phyloP scores from a whole-genome alignment of 2,329 filamentous ascomycete genomes.

The Fusarium verrucosum region DNA sequence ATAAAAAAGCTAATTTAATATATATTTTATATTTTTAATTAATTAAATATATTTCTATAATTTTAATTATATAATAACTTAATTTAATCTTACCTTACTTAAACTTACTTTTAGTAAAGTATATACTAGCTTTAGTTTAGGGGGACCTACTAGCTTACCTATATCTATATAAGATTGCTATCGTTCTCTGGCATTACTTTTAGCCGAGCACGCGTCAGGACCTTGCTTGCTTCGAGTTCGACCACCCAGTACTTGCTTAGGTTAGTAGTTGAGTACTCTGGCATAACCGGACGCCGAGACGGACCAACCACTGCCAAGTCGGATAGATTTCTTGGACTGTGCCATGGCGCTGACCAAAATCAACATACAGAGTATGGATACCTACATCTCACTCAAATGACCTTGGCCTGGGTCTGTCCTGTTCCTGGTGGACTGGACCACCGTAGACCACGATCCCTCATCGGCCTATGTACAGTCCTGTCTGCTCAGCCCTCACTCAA shows the following conservation, averaged over 20 bases:
- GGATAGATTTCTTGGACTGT: conserved; percentile 9
- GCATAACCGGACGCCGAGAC: conserved; percentile 9
- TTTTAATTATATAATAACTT: too few relatives aligned
- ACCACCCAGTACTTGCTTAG: background rate
- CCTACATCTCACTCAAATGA: background rate
- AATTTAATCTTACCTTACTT: too few relatives aligned
- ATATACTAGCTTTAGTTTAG: too few relatives aligned
- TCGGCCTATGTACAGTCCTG: background rate
- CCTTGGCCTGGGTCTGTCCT: background rate
- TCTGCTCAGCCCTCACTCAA: background rate
- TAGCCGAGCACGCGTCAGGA: conserved; percentile 15
- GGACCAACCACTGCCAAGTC: conserved; percentile 28
- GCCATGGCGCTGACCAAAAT: conserved; percentile 13
- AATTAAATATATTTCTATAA: too few relatives aligned
- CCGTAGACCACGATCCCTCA: background rate
- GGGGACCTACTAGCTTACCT: too few relatives aligned
- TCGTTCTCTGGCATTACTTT: conserved; percentile 15
- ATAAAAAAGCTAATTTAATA: too few relatives aligned
- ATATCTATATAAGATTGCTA: too few relatives aligned
- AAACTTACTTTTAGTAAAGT: too few relatives aligned
- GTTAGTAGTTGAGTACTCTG: background rate
- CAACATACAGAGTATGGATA: too few relatives aligned
- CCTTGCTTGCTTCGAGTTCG: background rate
- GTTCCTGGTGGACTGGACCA: conserved; percentile 10
- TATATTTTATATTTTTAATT: too few relatives aligned